Conservation (phyloP, 2,329 filamentous ascomycete species). For the Colletotrichum sp. region DNA sequence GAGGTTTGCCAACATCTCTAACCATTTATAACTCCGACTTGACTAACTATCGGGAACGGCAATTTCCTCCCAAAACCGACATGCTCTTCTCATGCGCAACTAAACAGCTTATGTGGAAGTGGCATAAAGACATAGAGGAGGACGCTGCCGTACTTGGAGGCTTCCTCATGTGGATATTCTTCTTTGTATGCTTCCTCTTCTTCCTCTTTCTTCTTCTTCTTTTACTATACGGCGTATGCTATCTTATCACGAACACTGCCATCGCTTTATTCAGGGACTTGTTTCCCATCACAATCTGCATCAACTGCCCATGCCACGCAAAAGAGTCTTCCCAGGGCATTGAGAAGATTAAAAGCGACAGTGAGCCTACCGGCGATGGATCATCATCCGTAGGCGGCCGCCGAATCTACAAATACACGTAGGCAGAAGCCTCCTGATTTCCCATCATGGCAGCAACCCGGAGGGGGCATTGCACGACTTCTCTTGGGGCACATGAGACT, state of each 20-base stretch:
- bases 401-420: too few species aligned
- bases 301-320: not conserved
- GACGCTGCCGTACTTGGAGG: not conserved
- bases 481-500: not conserved
- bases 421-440: too few species aligned
- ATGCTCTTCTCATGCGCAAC: not conserved
- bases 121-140: not conserved
- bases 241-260: too few species aligned
- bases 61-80: not conserved
- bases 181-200: not conserved
- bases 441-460: accelerated
- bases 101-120: not conserved
- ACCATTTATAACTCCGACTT: not conserved
- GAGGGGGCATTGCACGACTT: not conserved
- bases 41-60: not conserved
- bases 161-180: not conserved
- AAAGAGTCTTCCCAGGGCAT: not conserved
- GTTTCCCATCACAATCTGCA: not conserved
- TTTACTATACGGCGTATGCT: too few species aligned
- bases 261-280: not conserved
- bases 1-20: not conserved
- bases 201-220: not conserved
- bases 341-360: not conserved
- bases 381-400: not conserved
- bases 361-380: accelerated